A percentile compares a stretch with the other conserved stretches of the same genome.
Conservation (phyloP, 495 filamentous ascomycete species). For the Cercophora sp. region DNA sequence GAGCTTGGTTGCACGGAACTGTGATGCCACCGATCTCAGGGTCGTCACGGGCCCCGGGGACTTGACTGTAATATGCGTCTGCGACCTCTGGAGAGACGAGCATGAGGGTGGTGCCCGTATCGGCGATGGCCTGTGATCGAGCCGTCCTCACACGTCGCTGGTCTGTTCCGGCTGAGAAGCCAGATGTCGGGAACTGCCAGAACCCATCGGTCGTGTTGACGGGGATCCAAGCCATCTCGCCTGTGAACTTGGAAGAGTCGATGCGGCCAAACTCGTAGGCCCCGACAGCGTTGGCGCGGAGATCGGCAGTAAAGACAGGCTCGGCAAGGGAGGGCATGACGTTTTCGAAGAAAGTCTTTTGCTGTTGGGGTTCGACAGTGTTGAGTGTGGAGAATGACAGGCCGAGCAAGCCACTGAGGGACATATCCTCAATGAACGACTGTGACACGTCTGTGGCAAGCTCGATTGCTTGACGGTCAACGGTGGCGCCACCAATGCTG, state of each 20-base stretch:
- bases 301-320: constrained; percentile 69
- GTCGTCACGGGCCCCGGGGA: constrained; percentile 51
- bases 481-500: constrained; percentile 66
- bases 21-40: constrained; percentile 54
- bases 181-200: constrained; percentile 66
- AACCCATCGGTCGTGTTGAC: constrained; percentile 64
- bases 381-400: constrained; percentile 74
- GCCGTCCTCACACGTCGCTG: constrained; percentile 27
- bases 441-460: constrained; percentile 60
- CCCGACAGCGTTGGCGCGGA: constrained; percentile 58
- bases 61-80: constrained; percentile 57
- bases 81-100: constrained; percentile 61
- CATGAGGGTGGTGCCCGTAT: constrained; percentile 71
- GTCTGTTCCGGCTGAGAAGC: constrained; percentile 53
- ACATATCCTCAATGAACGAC: constrained; percentile 58
- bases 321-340: constrained; percentile 56
- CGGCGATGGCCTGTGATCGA: constrained; percentile 59
- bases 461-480: constrained; percentile 65
- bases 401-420: constrained; percentile 71
- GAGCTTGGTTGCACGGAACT: constrained; percentile 56
- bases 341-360: constrained; percentile 83
- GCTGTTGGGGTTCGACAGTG: constrained; percentile 59
- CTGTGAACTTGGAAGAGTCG: constrained; percentile 61
- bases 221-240: constrained; percentile 58
- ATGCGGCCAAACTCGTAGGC: constrained; percentile 76